Evolutionary conservation across 148 eudicot genomes (phyloP).

Genomic region (Silene latifolia): DNA sequence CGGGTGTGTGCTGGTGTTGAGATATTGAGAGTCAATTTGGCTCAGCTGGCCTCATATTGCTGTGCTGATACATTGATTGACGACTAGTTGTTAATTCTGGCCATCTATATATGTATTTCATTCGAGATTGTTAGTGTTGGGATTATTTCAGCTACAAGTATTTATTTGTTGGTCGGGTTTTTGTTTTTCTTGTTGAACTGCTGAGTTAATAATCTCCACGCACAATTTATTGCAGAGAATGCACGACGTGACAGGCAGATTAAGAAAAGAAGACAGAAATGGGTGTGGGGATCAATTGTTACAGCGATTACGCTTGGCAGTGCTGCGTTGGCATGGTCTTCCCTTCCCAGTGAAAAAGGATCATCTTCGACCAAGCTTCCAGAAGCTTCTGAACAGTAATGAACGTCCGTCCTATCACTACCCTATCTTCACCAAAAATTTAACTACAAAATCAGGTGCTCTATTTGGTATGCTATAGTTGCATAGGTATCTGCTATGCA

Average conservation of each 20-base stretch:
- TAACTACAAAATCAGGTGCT: slow-evolving; percentile 21
- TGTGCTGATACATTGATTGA: not conserved
- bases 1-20: not conserved
- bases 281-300: slow-evolving; percentile 76
- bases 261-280: slow-evolving; percentile 65
- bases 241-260: slow-evolving; percentile 72
- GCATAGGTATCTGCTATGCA: slow-evolving; percentile 21
- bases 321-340: slow-evolving; percentile 75
- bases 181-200: not conserved
- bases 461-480: slow-evolving; percentile 15
- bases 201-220: not conserved
- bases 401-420: slow-evolving; percentile 16
- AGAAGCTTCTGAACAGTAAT: slow-evolving; percentile 34
- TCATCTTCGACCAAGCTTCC: slow-evolving; percentile 36
- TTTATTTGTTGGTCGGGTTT: too few species aligned
- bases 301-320: slow-evolving; percentile 62
- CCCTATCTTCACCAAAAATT: not conserved
- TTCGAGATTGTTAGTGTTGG: too few species aligned
- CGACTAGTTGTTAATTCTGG: not conserved
- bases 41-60: too few species aligned
- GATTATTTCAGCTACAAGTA: too few species aligned
- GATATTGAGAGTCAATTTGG: not conserved
- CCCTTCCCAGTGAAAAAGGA: slow-evolving; percentile 44
- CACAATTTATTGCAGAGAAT: slow-evolving; percentile 39
- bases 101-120: too few species aligned